Evolutionary conservation across 805 yeast genomes (phyloP).

Genomic region (Candida parachauliodes): DNA sequence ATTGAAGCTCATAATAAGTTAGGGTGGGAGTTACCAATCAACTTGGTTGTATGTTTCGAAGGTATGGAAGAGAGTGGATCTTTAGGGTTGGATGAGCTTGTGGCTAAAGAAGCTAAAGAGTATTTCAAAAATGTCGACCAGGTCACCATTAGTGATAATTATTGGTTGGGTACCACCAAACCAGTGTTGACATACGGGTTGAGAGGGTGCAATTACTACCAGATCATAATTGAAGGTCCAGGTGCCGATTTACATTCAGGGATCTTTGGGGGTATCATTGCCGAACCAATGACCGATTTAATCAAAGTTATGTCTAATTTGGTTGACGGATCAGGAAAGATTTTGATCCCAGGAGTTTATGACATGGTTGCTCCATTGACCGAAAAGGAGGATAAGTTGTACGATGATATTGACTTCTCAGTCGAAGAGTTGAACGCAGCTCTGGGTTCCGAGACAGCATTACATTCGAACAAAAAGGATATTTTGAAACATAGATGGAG

Average conservation of each 20-base stretch:
- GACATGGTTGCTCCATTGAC: constrained; percentile 97
- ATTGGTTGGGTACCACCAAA: constrained; percentile 96
- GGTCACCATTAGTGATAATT: constrained; percentile 94
- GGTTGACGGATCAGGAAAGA: constrained; percentile 80
- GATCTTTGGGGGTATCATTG: constrained; percentile 93
- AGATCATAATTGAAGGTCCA: constrained; percentile 80
- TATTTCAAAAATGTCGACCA: constrained; percentile 91
- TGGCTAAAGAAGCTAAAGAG: constrained; percentile 68
- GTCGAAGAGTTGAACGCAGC: constrained; percentile 84
- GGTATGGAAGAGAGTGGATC: constrained; percentile 99
- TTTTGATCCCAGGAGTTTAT: constrained; percentile 79
- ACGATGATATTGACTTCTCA: constrained; percentile 82
- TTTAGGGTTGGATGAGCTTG: constrained; percentile 80
- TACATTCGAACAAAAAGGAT: constrained; percentile 72
- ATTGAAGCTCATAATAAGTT: constrained; percentile 86
- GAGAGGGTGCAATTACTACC: constrained; percentile 94
- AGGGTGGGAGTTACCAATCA: constrained; percentile 88
- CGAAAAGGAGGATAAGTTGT: constrained; percentile 69
- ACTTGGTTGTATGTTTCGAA: constrained; percentile 88
- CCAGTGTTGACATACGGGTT: constrained; percentile 97
- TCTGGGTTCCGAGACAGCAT: constrained; percentile 80
- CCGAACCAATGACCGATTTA: constrained; percentile 96
- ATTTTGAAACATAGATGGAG: constrained; percentile 99
- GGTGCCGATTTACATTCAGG: constrained; percentile 97
- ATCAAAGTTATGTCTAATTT: constrained; percentile 70